Conservation (phyloP, 257 asterid species). For the Solanum corneliomulleri region DNA sequence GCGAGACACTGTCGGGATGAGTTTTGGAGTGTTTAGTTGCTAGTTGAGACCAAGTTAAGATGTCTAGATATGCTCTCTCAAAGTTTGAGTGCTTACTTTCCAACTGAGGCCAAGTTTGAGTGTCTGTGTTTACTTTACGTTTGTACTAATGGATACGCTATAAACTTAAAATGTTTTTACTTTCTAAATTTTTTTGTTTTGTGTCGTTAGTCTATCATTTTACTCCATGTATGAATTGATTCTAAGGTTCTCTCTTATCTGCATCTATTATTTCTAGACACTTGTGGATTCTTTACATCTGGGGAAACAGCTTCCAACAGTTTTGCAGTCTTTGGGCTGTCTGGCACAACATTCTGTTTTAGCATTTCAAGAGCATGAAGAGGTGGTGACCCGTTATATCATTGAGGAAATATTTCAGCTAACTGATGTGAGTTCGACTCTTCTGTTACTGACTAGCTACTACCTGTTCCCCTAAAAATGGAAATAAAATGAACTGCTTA, state of each 20-base stretch:
- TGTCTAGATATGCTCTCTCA: not conserved
- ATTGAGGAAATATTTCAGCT: constrained; percentile 51
- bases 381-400: constrained; percentile 37
- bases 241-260: not conserved
- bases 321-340: constrained; percentile 84
- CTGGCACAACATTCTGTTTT: constrained; percentile 56
- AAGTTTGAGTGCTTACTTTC: not conserved
- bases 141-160: not conserved
- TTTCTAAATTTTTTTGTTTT: not conserved
- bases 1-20: not conserved
- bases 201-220: not conserved
- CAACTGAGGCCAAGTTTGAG: not conserved
- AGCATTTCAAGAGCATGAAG: constrained; percentile 53
- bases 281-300: constrained; percentile 51
- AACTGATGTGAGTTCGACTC: constrained; percentile 36
- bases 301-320: constrained; percentile 51
- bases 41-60: not conserved
- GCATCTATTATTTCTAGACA: constrained; percentile 21
- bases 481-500: not conserved
- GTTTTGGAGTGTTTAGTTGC: not conserved
- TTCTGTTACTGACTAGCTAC: constrained; percentile 1
- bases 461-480: not conserved
- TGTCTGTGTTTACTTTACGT: not conserved
- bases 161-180: not conserved
- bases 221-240: not conserved